A percentile compares a stretch with the other conserved stretches of the same genome.
Conservation (phyloP, 176 grass and related monocot genomes). For the Oryza meridionalis region DNA sequence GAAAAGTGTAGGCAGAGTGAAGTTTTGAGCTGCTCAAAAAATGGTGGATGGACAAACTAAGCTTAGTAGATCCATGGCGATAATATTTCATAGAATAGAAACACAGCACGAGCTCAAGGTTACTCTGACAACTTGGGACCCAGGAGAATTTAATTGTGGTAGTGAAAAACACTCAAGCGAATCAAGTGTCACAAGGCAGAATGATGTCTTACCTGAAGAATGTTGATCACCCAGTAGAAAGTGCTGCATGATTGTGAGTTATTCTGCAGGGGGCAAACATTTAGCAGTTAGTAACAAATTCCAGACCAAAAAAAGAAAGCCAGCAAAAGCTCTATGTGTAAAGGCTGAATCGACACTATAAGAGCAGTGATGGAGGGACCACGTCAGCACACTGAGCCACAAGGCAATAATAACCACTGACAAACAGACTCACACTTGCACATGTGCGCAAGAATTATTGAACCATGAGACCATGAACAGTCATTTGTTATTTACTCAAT, state of each 20-base stretch:
- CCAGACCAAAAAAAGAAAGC: constrained; percentile 4
- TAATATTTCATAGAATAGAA: not conserved
- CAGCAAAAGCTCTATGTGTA: not conserved
- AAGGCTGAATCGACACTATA: not conserved
- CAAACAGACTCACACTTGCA: not conserved
- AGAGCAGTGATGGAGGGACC: not conserved
- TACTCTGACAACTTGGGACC: not conserved
- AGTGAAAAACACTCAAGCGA: not conserved
- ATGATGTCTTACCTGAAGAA: constrained; percentile 65
- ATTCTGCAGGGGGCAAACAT: constrained; percentile 43
- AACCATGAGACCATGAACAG: not conserved
- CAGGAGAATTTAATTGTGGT: not conserved
- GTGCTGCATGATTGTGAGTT: constrained; percentile 71
- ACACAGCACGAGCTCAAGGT: not conserved
- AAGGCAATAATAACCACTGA: constrained; percentile 1
- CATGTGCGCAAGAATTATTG: constrained; percentile 12
- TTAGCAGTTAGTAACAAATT: constrained; percentile 14
- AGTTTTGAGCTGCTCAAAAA: constrained; percentile 2
- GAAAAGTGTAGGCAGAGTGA: constrained; percentile 1
- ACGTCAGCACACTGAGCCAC: not conserved
- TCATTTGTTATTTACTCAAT: not conserved
- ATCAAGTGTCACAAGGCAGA: not conserved
- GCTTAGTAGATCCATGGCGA: not conserved
- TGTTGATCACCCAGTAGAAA: constrained; percentile 82
- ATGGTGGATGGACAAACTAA: not conserved